Evolutionary conservation across 139 green algal species (phyloP), one percentile per base, ranked within the genome.

Genomic region (Chlorella sp.): DNA sequence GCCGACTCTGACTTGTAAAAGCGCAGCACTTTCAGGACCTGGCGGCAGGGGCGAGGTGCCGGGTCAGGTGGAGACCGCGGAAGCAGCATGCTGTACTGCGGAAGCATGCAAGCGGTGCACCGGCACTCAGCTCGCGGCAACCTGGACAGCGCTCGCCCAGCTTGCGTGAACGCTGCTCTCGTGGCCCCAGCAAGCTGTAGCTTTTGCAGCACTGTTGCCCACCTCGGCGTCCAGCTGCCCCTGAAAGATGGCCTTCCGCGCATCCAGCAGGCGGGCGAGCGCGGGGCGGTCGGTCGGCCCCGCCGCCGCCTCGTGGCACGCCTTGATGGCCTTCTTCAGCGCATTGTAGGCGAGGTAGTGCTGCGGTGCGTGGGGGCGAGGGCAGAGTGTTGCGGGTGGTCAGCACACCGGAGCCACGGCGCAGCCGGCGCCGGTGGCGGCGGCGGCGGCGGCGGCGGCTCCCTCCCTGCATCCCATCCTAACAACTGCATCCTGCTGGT

Each of bases 161-260:
- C 64, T 84, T 43, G 13, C 0, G 6, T 0, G 43, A 67, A 43
- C 64, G 65, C 64, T 83, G 60, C 77, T 74, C n/a, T n/a, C n/a
- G n/a, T n/a, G n/a, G n/a, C n/a, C n/a, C n/a, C n/a, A n/a, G n/a
- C n/a, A n/a, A n/a, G n/a, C n/a, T n/a, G n/a, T n/a, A 54, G 11
- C 8, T 54, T 11, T 11, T 19, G 46, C 46, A 8, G 8, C 6
- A 0, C 73, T 70, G 36, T 73, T 80, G 22, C 51, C 30, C 44
- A 86, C 54, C 48, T 86, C 48, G 0, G 81, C 11, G 56, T 86
- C 81, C 56, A 86, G 72, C 30, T 46, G 22, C 1, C 72, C 54
- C 79, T 76, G 79, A 14, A 84, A 84, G 8, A 58, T 36, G 1
- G 79, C 64, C 32, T 84, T 62, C 64, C 73, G 43, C 1, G 43